Conservation (phyloP, 2,329 filamentous ascomycete genomes). For the Metarhizium guizhouense region DNA sequence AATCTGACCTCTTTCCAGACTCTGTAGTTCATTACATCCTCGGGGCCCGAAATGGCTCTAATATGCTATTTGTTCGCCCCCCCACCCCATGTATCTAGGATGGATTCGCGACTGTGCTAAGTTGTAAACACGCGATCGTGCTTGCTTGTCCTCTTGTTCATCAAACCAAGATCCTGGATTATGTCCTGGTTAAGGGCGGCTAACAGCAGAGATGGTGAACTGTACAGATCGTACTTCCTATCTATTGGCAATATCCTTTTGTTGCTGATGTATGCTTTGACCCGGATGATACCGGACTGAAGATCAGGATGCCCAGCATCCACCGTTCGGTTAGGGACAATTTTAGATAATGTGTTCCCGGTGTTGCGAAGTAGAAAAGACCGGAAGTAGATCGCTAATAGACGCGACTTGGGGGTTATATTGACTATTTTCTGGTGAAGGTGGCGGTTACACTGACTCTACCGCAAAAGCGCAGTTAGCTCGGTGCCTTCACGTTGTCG, state of each 20-base stretch:
- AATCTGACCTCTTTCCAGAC: not conserved
- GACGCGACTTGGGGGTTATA: not conserved
- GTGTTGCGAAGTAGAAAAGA: not conserved
- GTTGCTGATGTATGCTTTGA: not conserved
- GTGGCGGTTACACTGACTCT: not conserved
- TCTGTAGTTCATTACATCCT: not conserved
- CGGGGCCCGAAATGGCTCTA: not conserved
- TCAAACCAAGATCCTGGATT: not conserved
- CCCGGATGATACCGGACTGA: not conserved
- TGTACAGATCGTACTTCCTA: not conserved
- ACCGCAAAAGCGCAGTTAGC: not conserved
- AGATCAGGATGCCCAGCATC: not conserved
- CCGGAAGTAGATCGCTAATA: not conserved
- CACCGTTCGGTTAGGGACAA: not conserved
- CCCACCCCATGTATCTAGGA: not conserved
- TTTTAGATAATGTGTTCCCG: not conserved
- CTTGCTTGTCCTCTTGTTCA: not conserved
- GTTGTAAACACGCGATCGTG: not conserved
- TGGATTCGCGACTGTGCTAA: not conserved
- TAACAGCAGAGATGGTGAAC: not conserved
- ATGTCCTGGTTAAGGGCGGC: not conserved
- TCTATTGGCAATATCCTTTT: not conserved
- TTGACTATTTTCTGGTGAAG: not conserved
- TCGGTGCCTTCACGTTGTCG: not conserved
- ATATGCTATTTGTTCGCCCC: slow-evolving; percentile 4